These are phyloP conservation scores for Amanita polypyramis DNA, from an alignment of 768 basidiomycete genomes.

Conservation along the genomic window DNA sequence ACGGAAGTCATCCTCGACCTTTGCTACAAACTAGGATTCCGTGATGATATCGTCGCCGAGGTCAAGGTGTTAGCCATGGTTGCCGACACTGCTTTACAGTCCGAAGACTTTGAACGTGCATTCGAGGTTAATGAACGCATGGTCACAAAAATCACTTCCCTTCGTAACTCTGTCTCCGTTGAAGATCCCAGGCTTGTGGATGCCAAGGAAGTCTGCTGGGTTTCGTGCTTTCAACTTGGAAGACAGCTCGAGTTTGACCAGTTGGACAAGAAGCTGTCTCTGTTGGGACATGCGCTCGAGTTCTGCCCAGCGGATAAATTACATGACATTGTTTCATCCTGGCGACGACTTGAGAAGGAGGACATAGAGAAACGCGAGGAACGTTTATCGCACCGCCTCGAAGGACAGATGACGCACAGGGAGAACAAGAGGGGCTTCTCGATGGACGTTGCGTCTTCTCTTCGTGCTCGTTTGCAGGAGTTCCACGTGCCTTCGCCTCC, in stretches of 20 bases:
- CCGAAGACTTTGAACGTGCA: constrained; percentile 69
- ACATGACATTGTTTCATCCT: constrained; percentile 64
- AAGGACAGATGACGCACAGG: constrained; percentile 10
- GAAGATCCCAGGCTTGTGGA: constrained; percentile 39
- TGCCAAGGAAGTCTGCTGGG: constrained; percentile 81
- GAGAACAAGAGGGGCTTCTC: constrained; percentile 12
- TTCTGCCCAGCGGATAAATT: constrained; percentile 79
- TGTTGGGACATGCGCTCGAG: constrained; percentile 76
- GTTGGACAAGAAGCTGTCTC: constrained; percentile 48
- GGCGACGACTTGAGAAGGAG: constrained; percentile 67
- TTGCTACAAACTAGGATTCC: constrained; percentile 78
- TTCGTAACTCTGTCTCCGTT: constrained; percentile 26
- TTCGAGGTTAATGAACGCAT: constrained; percentile 64
- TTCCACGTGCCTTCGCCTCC: constrained; percentile 63
- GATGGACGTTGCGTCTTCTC: constrained; percentile 33
- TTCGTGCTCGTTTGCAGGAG: constrained; percentile 52
- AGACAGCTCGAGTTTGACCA: constrained; percentile 71
- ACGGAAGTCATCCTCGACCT: constrained; percentile 88
- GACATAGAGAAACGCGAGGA: constrained; percentile 43
- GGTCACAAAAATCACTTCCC: constrained; percentile 46
- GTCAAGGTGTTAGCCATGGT: constrained; percentile 86
- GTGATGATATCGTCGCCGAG: constrained; percentile 61
- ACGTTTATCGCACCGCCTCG: constrained; percentile 21
- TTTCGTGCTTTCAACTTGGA: constrained; percentile 81
- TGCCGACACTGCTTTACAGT: constrained; percentile 74